Evolutionary conservation across 176 grass and related monocot species (phyloP).

Genomic region (Eleusine indica): DNA sequence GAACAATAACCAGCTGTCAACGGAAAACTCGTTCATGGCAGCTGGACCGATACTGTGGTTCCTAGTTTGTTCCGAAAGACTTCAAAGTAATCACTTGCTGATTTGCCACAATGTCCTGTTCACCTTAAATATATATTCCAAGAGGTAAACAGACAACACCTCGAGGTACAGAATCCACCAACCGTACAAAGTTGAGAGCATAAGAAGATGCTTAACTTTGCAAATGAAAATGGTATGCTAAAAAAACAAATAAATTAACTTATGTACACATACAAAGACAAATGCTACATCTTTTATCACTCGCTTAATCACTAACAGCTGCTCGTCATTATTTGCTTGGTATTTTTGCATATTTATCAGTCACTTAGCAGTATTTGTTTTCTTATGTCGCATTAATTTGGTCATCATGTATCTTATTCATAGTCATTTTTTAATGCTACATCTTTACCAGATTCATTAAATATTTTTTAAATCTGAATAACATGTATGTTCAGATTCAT

Average conservation of each 20-base stretch:
- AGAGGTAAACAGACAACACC: neutral
- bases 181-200: neutral
- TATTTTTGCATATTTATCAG: too few relatives aligned
- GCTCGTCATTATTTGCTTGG: too few relatives aligned
- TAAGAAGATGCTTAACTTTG: neutral
- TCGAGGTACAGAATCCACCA: neutral
- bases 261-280: neutral
- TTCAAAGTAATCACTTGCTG: neutral
- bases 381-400: too few relatives aligned
- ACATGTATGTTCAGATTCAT: too few relatives aligned
- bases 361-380: too few relatives aligned
- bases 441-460: too few relatives aligned
- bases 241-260: too few relatives aligned
- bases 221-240: neutral
- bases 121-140: neutral
- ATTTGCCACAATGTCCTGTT: too few relatives aligned
- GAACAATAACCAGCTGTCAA: neutral
- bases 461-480: too few relatives aligned
- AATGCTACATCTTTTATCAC: neutral
- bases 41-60: neutral
- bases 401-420: too few relatives aligned
- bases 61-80: neutral
- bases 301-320: too few relatives aligned
- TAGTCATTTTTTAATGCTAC: too few relatives aligned
- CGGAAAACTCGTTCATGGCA: slow-evolving; percentile 7